Conservation (phyloP, 2,329 filamentous ascomycete genomes). For the Fusarium cicatricum region DNA sequence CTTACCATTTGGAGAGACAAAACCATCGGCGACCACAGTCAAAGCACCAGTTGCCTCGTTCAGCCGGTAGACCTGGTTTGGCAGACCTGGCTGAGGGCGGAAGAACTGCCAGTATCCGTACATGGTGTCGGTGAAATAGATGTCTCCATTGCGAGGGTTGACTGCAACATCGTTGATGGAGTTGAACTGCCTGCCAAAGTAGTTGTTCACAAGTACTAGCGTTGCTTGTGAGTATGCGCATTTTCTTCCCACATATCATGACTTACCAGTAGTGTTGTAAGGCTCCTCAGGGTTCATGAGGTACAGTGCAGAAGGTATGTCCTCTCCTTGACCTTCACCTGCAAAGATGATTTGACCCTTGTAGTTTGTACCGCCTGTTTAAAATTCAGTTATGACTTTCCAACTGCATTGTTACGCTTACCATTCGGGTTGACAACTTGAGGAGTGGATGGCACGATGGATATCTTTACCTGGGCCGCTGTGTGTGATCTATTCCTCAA, state of each 20-base stretch:
- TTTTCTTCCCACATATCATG: accelerated
- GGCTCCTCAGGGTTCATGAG: slow-evolving; percentile 48
- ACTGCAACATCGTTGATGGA: slow-evolving; percentile 66
- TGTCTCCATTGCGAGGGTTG: slow-evolving; percentile 61
- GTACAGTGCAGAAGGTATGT: slow-evolving; percentile 39
- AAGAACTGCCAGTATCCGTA: slow-evolving; percentile 69
- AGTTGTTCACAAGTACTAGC: slow-evolving; percentile 64
- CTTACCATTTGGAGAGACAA: slow-evolving; percentile 62
- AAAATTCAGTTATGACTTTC: neutral
- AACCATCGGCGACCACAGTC: slow-evolving; percentile 65
- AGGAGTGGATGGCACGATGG: slow-evolving; percentile 52
- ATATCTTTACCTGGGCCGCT: slow-evolving; percentile 50
- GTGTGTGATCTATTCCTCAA: slow-evolving; percentile 16
- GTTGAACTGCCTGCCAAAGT: slow-evolving; percentile 66
- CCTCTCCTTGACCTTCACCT: slow-evolving; percentile 58
- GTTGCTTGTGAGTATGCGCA: neutral
- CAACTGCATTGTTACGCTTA: slow-evolving; percentile 28
- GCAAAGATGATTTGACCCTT: slow-evolving; percentile 58
- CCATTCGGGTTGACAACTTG: slow-evolving; percentile 60
- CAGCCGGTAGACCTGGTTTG: slow-evolving; percentile 67
- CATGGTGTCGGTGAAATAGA: slow-evolving; percentile 71
- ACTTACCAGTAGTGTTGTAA: slow-evolving; percentile 59
- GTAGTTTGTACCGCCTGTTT: slow-evolving; percentile 59
- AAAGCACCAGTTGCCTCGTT: slow-evolving; percentile 59
- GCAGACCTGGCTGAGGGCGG: slow-evolving; percentile 59